A percentile compares a stretch with the other conserved stretches of the same genome.
These are phyloP conservation scores for Leucocoprinus leucothites DNA, from an alignment of 768 basidiomycete species.

Conservation along the genomic window DNA sequence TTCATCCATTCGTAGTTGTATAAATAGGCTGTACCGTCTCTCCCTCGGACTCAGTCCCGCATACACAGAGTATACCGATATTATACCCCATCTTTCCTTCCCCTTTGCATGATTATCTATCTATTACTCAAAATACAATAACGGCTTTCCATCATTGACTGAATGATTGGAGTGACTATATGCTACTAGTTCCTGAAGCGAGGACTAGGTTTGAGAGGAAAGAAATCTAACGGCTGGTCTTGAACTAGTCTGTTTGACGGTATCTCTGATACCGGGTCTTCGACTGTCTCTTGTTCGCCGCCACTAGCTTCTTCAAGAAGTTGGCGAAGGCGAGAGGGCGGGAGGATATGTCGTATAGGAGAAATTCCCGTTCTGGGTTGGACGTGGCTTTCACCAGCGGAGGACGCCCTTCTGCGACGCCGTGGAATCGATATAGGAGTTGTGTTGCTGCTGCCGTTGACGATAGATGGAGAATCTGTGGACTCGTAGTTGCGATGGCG, in stretches of 20 bases:
- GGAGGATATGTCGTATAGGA: conserved; percentile 1
- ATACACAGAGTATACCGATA: too few relatives aligned
- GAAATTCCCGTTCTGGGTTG: neutral
- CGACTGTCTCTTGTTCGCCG: neutral
- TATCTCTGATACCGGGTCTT: neutral
- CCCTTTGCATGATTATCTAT: too few relatives aligned
- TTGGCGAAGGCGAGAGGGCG: conserved; percentile 1
- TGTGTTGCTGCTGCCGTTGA: too few relatives aligned
- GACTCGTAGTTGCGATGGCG: too few relatives aligned
- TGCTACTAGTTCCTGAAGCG: neutral
- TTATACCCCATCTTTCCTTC: neutral
- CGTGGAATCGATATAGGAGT: neutral
- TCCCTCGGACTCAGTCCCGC: neutral
- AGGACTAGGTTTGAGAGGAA: conserved; percentile 2
- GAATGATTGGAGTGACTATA: too few relatives aligned
- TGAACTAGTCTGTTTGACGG: too few relatives aligned
- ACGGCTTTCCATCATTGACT: too few relatives aligned
- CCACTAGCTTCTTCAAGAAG: neutral
- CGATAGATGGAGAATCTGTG: too few relatives aligned
- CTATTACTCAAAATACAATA: too few relatives aligned
- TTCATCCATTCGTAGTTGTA: too few relatives aligned
- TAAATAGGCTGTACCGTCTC: neutral
- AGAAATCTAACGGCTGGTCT: neutral
- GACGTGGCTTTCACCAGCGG: conserved; percentile 16
- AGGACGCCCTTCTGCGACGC: conserved; percentile 17